Base-by-base conservation (phyloP, 768 basidiomycete genomes). In the Erythrobasidium yunnanense region DNA sequence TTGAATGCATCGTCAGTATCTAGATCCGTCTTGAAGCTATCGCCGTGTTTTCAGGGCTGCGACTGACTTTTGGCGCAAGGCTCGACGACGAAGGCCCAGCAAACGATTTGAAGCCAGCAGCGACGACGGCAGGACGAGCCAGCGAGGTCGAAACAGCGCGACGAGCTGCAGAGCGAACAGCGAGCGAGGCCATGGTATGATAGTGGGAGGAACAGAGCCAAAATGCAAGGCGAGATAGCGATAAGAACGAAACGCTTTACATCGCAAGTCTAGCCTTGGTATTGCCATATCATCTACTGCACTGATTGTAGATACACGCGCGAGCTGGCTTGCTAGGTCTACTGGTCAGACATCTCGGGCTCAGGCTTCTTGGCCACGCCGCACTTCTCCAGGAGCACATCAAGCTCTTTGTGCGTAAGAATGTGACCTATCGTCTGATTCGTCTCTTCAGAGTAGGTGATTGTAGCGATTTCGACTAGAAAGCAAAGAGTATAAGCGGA, bases 391-490 rank as follows among this genome's bases (percentile, higher is more conserved):
- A 75, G 72, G 13, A 73, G 62, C 2, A 70, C 72, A 50, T 75
- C 75, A 18, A 75, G 73, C 69, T 75, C 75, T 42, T 56, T 56
- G 22, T 72, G 71, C 47, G 66, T 66, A 50, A 73, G 73, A 69
- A 75, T 71, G 38, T 72, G 69, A 13, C 70, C 70, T 27, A 70
- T 29, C 18, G 73, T 72, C 27, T 69, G 63, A 2, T 69, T 68
- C 20, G 71, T 71, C 47, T 76, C 77, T 1, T 86, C 81, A 74
- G 95, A 90, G 5, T 93, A 79, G 1, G 88, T 91, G 75, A 99
- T 79, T 8, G 90, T 90, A 7, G 95, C 90, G 74, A 99, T 91
- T 77, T 99, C 95, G 74, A 99, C 95, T 96, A 70, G 13, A 60
- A 58, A 22, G 55, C 55, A 55, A 49, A 68, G 38, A 27, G 13